Evolutionary conservation across 495 filamentous ascomycete species (phyloP).

Genomic region (Annulohypoxylon stygium): DNA sequence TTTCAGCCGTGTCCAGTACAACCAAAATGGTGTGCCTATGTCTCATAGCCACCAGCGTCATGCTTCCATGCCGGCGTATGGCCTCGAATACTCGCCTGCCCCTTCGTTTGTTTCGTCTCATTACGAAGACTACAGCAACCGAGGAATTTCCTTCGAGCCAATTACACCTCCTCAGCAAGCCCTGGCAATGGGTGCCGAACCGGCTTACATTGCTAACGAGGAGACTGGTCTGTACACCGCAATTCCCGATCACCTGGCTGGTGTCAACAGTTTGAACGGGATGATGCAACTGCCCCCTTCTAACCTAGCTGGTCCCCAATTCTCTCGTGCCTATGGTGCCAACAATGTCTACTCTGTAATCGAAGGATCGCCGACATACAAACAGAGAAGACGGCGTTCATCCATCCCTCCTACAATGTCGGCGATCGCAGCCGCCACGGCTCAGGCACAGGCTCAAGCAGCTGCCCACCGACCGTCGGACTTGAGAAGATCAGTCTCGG

Average conservation of each 20-base stretch:
- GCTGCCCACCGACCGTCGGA: conserved; percentile 81
- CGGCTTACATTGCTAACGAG: conserved; percentile 97
- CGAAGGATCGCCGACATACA: conserved; percentile 98
- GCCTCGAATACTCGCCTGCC: conserved; percentile 95
- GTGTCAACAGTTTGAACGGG: conserved; percentile 73
- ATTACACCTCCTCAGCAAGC: conserved; percentile 94
- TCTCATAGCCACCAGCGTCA: conserved; percentile 87
- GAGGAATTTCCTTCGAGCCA: conserved; percentile 95
- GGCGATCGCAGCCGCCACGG: conserved; percentile 72
- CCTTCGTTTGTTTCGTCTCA: conserved; percentile 98
- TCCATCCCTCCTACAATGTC: conserved; percentile 84
- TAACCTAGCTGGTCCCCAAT: conserved; percentile 82
- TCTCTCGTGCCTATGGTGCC: conserved; percentile 76
- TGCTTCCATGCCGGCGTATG: conserved; percentile 94
- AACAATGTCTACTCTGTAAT: conserved; percentile 94
- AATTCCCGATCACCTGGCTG: conserved; percentile 80
- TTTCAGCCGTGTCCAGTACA: conserved; percentile 80
- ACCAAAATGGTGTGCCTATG: conserved; percentile 89
- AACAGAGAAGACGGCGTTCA: conserved; percentile 92
- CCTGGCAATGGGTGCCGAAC: conserved; percentile 81
- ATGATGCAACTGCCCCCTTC: conserved; percentile 94
- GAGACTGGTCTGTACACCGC: conserved; percentile 95
- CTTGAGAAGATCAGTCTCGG: conserved; percentile 90
- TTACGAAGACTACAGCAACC: conserved; percentile 96
- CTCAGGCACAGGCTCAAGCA: conserved; percentile 62